These are phyloP conservation scores for Durio zibethinus DNA, from an alignment of 345 rosid species.

Conservation along the genomic window DNA sequence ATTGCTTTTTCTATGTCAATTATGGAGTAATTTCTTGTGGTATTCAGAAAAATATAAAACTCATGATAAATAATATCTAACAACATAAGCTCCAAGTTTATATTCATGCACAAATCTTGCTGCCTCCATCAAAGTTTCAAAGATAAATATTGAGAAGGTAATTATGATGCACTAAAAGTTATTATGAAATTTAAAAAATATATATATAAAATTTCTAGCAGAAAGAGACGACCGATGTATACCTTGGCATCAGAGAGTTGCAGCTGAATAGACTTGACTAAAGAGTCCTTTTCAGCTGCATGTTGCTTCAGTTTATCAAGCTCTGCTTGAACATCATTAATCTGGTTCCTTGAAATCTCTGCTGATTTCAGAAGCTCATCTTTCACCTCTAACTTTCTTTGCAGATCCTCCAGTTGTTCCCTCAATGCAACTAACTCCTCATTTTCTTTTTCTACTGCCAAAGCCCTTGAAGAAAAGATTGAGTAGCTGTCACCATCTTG, in stretches of 20 bases:
- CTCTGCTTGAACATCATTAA: slow-evolving; percentile 42
- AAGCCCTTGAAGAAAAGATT: slow-evolving; percentile 42
- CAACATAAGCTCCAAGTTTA: neutral
- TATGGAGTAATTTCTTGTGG: neutral
- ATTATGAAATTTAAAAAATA: too few relatives aligned
- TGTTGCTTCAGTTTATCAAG: slow-evolving; percentile 55
- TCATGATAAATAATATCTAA: neutral
- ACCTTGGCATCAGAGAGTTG: slow-evolving; percentile 95
- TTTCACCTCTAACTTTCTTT: slow-evolving; percentile 62
- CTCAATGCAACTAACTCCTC: slow-evolving; percentile 62
- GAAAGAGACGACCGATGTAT: neutral
- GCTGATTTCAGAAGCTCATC: slow-evolving; percentile 78
- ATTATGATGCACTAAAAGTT: neutral
- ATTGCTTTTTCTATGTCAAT: neutral
- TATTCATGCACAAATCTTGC: neutral
- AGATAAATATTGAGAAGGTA: neutral
- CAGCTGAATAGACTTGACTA: slow-evolving; percentile 61
- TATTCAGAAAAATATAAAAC: neutral
- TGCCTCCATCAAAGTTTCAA: neutral
- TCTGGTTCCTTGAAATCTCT: slow-evolving; percentile 53
- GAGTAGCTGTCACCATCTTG: slow-evolving; percentile 51
- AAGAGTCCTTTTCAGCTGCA: slow-evolving; percentile 61
- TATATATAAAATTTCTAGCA: neutral
- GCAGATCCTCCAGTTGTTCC: slow-evolving; percentile 74
- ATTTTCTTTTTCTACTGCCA: slow-evolving; percentile 47